A percentile compares a stretch with the other conserved stretches of the same genome.
Conservation (phyloP, 139 green algal species). For the Coelastrella sp. region DNA sequence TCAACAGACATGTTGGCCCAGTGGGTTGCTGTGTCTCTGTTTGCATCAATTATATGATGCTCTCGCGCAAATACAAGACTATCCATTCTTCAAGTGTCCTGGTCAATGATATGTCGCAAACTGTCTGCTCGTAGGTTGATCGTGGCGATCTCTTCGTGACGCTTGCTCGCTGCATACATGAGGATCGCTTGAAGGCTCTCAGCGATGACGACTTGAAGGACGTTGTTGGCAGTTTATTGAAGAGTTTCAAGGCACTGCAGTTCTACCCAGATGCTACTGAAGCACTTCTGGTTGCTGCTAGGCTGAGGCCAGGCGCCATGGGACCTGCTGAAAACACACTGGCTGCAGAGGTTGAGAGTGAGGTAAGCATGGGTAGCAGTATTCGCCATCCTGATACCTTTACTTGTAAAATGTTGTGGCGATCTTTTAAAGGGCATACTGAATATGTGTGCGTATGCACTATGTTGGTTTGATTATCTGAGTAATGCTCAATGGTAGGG, state of each 20-base stretch:
- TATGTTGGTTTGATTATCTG: no score
- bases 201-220: slow-evolving; percentile 8
- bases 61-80: no score
- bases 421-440: no score
- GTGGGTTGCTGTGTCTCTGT: no score
- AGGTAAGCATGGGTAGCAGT: slow-evolving; percentile 26
- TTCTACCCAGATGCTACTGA: slow-evolving; percentile 53
- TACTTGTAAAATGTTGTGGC: no score
- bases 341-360: slow-evolving; percentile 24
- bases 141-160: slow-evolving; percentile 47
- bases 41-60: no score
- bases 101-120: no score
- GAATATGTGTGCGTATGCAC: no score
- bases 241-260: slow-evolving; percentile 33
- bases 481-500: no score
- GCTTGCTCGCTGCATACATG: slow-evolving; percentile 35
- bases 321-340: slow-evolving; percentile 19
- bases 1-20: no score
- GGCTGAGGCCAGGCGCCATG: background rate
- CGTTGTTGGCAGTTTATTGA: slow-evolving; percentile 26
- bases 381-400: background rate
- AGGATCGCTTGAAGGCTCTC: slow-evolving; percentile 43
- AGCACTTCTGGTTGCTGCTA: slow-evolving; percentile 39
- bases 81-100: no score
- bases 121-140: background rate